Base-by-base conservation (phyloP, 306 rosid genomes). In the Sindora glabra region DNA sequence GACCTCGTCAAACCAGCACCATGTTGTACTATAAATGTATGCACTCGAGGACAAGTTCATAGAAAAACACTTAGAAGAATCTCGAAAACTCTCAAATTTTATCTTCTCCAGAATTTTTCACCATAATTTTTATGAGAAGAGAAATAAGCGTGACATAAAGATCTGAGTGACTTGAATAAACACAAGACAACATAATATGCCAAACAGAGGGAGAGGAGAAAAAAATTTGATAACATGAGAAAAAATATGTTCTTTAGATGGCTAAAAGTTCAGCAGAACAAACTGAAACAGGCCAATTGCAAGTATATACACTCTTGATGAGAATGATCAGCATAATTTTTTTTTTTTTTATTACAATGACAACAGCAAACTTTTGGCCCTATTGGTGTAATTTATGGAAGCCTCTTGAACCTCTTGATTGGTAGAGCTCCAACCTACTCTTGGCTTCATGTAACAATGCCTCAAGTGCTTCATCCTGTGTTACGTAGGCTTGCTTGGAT, bases 361-460 rank as follows among this genome's bases (percentile, higher is more conserved):
- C 25, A 53, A 62, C 39, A 50, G 24, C 3, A 55, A 44, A 40
- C 30, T 21, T 48, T 32, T 51, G 12, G 55, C 36, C 67, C 70
- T 75, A 70, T 44, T 66, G 75, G 47, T 59, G 77, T 33, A 51
- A 48, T 76, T 81, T 78, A 66, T 81, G 88, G 74, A 74, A 78
- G 42, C 83, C 86, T 77, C 89, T 83, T 37, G 92, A 69, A 37
- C 83, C 90, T 83, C 95, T 89, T 41, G 94, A 83, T 77, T 87
- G 98, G 39, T 88, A 92, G 47, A 88, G 90, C 78, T 92, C 98
- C 75, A 92, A 70, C 81, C 77, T 78, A 50, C 82, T 74, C 81
- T 70, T 85, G 33, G 96, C 81, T 24, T 92, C 96, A 6, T 70
- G 84, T 64, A 92, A 61, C 81, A 92, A 74, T 16, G 50, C 12